phyloP scores from a whole-genome alignment of 208 protist species.

The Naegleria fowleri region DNA sequence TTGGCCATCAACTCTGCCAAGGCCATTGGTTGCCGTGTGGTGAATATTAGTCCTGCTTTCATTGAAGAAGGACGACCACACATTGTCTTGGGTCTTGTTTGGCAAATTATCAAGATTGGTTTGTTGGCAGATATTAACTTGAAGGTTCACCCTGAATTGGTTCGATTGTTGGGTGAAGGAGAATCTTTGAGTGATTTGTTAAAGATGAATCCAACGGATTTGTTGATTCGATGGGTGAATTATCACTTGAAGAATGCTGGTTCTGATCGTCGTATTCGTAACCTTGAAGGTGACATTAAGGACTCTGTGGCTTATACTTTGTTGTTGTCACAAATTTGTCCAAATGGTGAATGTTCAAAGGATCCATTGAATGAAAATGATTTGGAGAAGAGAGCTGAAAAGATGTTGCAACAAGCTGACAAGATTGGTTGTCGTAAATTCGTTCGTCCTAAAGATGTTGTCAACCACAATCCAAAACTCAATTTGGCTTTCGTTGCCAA shows the following conservation, averaged over 20 bases:
- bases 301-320: conserved; percentile 43
- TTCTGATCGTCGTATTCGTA: conserved; percentile 50
- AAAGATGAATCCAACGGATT: conserved; percentile 56
- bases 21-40: conserved; percentile 65
- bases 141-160: conserved; percentile 60
- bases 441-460: conserved; percentile 55
- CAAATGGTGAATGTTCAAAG: conserved; percentile 41
- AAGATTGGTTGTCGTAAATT: conserved; percentile 71
- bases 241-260: conserved; percentile 68
- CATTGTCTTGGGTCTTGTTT: conserved; percentile 69
- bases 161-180: conserved; percentile 57
- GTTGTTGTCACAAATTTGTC: conserved; percentile 64
- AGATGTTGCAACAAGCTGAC: conserved; percentile 63
- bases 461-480: conserved; percentile 54
- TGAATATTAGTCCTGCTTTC: conserved; percentile 71
- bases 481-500: conserved; percentile 76
- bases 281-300: conserved; percentile 68
- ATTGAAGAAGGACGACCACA: conserved; percentile 50
- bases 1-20: conserved; percentile 64
- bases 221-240: conserved; percentile 76
- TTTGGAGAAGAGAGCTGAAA: conserved; percentile 48
- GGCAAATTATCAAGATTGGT: conserved; percentile 74
- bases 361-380: conserved; percentile 51
- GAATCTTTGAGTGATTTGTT: conserved; percentile 63
- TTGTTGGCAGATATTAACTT: conserved; percentile 61